Base-by-base conservation (phyloP, 345 rosid genomes). In the Carallia pectinifolia region DNA sequence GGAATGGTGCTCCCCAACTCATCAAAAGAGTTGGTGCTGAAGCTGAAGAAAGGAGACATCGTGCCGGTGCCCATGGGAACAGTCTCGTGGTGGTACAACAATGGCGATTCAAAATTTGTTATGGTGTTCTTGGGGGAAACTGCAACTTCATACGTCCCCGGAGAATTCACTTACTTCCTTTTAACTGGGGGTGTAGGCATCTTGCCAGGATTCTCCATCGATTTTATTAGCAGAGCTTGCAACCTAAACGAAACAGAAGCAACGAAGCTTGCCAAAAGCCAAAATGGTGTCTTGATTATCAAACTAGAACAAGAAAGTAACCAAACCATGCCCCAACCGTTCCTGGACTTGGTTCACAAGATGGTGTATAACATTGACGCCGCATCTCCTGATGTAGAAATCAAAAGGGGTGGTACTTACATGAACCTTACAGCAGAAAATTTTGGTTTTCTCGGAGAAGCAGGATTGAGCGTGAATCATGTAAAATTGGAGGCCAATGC, bases 51-150 rank as follows among this genome's bases (percentile, higher is more conserved):
- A 44, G 84, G 86, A 30, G 80, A 75, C 31, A 7, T 76, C 0
- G 61, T 83, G 31, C 74, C 78, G 0, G 27, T 80, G 2, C 82
- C 84, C 0, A 6, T 29, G 0, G 82, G 81, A 67, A 7, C 65
- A 36, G 29, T 65, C 18, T 80, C 86, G 6, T 79, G 83, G 81
- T 83, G 86, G 86, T 78, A 67, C 55, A 80, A 83, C 18, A n/a
- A 65, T 68, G 79, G 80, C 37, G 54, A 62, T 39, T 66, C 75
- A 0, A 73, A 80, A 13, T 4, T 80, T 3, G 62, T 73, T 2
- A 65, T 80, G 0, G 60, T 67, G 6, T 83, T 83, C 72, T 1
- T 80, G 1, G 86, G 77, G 1, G 75, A 83, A 30, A 65, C 86
- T 36, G 50, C 80, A 1, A 65, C 56, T 30, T 68, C 75, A 7